Evolutionary conservation across 371 early-diverging fungal genomes (phyloP).

Genomic region (Smittium culicis): DNA sequence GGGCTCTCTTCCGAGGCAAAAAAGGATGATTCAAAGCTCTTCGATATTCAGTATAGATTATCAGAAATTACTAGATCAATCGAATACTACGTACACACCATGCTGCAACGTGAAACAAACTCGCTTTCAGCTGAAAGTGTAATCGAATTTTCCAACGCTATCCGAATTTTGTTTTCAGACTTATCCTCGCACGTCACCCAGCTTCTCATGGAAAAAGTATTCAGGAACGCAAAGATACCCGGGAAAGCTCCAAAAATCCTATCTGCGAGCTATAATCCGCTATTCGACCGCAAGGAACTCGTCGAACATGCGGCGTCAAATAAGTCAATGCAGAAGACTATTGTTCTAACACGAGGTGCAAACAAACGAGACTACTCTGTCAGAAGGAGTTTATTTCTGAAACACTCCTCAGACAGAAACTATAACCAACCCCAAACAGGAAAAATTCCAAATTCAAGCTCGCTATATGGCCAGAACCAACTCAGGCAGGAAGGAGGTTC

Average conservation of each 20-base stretch:
- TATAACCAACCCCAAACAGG: background rate
- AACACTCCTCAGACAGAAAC: background rate
- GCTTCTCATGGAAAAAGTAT: background rate
- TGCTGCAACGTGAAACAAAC: background rate
- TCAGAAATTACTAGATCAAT: background rate
- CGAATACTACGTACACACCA: background rate
- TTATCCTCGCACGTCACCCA: background rate
- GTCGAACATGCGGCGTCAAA: background rate
- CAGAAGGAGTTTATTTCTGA: background rate
- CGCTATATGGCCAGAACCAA: background rate
- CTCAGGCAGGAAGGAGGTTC: background rate
- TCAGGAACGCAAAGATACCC: background rate
- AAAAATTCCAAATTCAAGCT: background rate
- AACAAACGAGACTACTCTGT: background rate
- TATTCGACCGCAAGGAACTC: background rate
- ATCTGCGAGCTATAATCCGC: background rate
- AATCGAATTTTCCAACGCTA: background rate
- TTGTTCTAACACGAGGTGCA: background rate
- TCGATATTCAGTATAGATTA: conserved; percentile 2
- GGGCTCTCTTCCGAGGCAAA: background rate
- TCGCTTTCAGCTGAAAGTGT: background rate
- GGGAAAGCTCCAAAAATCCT: background rate
- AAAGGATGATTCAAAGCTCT: background rate
- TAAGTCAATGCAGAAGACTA: background rate
- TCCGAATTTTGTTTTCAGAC: background rate